Evolutionary conservation across 2,329 filamentous ascomycete species (phyloP).

Genomic region (Beauveria asiatica): DNA sequence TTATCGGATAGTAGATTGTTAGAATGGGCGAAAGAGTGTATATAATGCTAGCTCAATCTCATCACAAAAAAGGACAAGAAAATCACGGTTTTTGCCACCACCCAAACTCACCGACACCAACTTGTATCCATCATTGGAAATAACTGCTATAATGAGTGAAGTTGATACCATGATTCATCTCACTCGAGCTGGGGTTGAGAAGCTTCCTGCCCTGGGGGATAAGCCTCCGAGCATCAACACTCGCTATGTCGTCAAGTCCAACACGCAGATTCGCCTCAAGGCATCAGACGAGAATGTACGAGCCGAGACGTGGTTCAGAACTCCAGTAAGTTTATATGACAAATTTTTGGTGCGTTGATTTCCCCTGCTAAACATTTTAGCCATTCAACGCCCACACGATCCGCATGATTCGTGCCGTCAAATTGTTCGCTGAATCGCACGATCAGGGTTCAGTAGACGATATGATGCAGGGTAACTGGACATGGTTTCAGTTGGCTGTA

Average conservation of each 20-base stretch:
- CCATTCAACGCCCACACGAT: neutral
- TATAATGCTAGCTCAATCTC: neutral
- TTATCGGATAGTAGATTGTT: no score
- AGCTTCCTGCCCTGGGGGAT: neutral
- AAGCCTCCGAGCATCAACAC: neutral
- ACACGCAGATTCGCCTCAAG: neutral
- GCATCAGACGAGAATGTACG: neutral
- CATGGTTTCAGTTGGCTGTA: conserved; percentile 13
- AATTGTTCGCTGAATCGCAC: conserved; percentile 12
- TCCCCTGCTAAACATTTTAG: neutral
- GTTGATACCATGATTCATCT: neutral
- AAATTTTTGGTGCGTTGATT: neutral
- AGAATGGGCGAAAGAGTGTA: neutral
- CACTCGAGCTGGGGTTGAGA: neutral
- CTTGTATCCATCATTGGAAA: neutral
- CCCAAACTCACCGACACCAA: no score
- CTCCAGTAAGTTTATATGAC: neutral
- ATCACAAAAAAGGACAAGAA: neutral
- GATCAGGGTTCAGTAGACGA: conserved; percentile 8
- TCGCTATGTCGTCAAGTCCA: neutral
- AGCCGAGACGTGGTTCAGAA: neutral
- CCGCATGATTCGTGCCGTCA: neutral
- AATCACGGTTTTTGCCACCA: no score
- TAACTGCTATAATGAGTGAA: neutral
- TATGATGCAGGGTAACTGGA: conserved; percentile 10